Evolutionary conservation across 768 basidiomycete species (phyloP).

Genomic region (Hericium alpestre): DNA sequence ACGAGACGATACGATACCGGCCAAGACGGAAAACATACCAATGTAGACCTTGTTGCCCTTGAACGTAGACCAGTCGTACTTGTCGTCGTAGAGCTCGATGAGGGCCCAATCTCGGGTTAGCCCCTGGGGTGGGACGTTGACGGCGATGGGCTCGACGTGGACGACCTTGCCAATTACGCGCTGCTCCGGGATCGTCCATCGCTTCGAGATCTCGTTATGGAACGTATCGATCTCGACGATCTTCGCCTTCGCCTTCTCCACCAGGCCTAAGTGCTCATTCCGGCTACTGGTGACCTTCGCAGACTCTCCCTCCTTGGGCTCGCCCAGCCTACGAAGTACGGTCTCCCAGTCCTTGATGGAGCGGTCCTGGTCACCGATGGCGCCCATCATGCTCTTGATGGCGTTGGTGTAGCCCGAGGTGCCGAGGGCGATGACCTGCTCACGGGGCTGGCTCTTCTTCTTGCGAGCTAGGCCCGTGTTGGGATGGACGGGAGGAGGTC

Average conservation of each 20-base stretch:
- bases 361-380: background rate
- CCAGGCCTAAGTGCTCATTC: constrained; percentile 13
- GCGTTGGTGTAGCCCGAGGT: constrained; percentile 5
- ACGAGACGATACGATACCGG: constrained; percentile 12
- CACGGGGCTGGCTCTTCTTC: background rate
- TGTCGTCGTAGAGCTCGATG: constrained; percentile 16
- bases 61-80: constrained; percentile 19
- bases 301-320: constrained; percentile 15
- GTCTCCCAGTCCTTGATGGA: constrained; percentile 14
- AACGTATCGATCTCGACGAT: constrained; percentile 18
- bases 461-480: constrained; percentile 14
- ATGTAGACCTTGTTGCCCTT: constrained; percentile 19
- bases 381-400: constrained; percentile 4
- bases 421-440: constrained; percentile 5
- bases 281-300: constrained; percentile 8
- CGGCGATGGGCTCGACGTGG: constrained; percentile 19
- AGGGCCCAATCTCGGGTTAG: constrained; percentile 21
- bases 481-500: constrained; percentile 20
- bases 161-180: constrained; percentile 25
- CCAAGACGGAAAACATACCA: constrained; percentile 16
- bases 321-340: constrained; percentile 15
- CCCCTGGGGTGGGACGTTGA: constrained; percentile 15
- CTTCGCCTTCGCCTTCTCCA: constrained; percentile 15
- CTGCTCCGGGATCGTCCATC: constrained; percentile 12
- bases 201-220: constrained; percentile 19